Evolutionary conservation across 495 filamentous ascomycete genomes (phyloP).

Genomic region (Hypoxylon fragiforme): DNA sequence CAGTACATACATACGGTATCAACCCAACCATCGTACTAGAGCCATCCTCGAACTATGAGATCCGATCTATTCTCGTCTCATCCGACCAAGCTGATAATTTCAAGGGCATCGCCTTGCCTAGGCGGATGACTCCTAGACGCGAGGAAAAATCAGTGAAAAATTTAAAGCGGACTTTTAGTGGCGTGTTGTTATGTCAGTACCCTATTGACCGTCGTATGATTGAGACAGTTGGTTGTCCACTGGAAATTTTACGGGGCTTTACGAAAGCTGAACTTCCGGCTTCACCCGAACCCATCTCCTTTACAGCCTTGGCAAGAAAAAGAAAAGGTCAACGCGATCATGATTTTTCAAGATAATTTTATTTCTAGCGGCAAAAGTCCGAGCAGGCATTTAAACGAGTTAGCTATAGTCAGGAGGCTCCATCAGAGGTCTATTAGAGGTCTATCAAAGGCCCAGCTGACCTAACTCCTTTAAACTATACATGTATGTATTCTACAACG

Average conservation of each 20-base stretch:
- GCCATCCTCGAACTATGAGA: slow-evolving; percentile 31
- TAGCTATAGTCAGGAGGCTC: no score
- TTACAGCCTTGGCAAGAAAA: not conserved
- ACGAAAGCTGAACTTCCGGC: slow-evolving; percentile 12
- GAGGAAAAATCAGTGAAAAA: slow-evolving; percentile 5
- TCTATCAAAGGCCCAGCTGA: no score
- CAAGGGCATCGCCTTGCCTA: slow-evolving; percentile 5
- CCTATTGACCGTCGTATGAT: slow-evolving; percentile 32
- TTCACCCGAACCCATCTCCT: slow-evolving; percentile 22
- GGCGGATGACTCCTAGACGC: slow-evolving; percentile 13
- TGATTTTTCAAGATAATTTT: no score
- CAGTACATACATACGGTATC: slow-evolving; percentile 2
- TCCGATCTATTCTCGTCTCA: slow-evolving; percentile 34
- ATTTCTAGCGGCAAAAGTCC: no score
- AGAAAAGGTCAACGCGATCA: no score
- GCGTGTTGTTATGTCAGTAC: slow-evolving; percentile 29
- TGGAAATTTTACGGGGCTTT: slow-evolving; percentile 24
- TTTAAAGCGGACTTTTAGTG: slow-evolving; percentile 22
- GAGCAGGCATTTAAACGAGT: no score
- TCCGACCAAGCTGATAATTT: slow-evolving; percentile 15
- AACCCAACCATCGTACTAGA: slow-evolving; percentile 10
- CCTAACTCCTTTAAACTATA: no score
- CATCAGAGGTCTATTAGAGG: no score
- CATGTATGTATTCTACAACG: no score
- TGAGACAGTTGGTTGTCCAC: slow-evolving; percentile 3